Percentiles rank a stretch among this genome's conserved stretches.
phyloP scores from a whole-genome alignment of 345 rosid species.

The Lepidium sativum region DNA sequence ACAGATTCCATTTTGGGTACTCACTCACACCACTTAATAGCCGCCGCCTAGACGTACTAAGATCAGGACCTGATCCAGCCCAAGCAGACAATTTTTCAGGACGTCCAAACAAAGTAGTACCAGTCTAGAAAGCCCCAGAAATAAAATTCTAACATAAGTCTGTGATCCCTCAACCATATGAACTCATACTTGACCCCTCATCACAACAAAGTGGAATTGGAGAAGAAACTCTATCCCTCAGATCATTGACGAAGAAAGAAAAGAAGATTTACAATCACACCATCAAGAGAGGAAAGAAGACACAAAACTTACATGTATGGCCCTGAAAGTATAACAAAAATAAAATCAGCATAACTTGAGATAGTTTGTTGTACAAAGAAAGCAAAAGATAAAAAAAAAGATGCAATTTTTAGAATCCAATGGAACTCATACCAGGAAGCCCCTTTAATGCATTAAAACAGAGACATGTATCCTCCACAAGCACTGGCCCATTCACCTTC shows the following conservation, averaged over 20 bases:
- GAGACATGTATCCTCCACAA: constrained; percentile 95
- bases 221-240: neutral
- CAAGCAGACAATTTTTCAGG: neutral
- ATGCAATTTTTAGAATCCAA: neutral
- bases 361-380: neutral
- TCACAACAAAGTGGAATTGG: neutral
- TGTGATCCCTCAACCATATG: neutral
- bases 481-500: constrained; percentile 85
- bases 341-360: neutral
- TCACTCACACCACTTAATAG: neutral
- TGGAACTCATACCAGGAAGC: constrained; percentile 62
- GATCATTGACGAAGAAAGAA: neutral
- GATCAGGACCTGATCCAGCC: neutral
- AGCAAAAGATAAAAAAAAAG: neutral
- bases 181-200: neutral
- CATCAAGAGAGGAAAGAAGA: neutral
- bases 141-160: neutral
- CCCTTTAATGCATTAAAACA: constrained; percentile 94
- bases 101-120: neutral
- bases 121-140: neutral
- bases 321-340: constrained; percentile 48
- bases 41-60: neutral
- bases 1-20: neutral
- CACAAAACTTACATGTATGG: constrained; percentile 79
- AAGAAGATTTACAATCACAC: neutral